A percentile compares a stretch with the other conserved stretches of the same genome.
These are phyloP conservation scores for Ophiostoma perfectum DNA, from an alignment of 2,329 filamentous ascomycete species.

Conservation along the genomic window DNA sequence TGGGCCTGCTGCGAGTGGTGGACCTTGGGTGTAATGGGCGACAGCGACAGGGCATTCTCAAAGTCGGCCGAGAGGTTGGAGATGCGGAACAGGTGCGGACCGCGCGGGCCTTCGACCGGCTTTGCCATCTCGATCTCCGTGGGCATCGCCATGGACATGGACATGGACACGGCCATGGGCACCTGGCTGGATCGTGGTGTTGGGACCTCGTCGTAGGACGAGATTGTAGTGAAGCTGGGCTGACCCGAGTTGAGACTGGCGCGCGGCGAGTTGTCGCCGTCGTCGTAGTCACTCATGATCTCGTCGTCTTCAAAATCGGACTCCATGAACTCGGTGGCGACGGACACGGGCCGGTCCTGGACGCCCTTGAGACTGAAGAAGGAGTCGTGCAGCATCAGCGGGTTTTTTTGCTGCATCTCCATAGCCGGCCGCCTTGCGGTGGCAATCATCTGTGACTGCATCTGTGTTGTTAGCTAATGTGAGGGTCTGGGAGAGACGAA, in stretches of 20 bases:
- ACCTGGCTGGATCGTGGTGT: slow-evolving; percentile 65
- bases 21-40: slow-evolving; percentile 58
- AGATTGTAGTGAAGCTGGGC: slow-evolving; percentile 78
- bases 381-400: slow-evolving; percentile 43
- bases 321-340: slow-evolving; percentile 72
- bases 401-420: slow-evolving; percentile 49
- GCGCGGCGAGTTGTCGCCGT: slow-evolving; percentile 57
- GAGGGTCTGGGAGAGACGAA: neutral
- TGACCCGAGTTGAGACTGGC: slow-evolving; percentile 65
- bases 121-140: slow-evolving; percentile 43
- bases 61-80: slow-evolving; percentile 57
- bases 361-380: slow-evolving; percentile 56
- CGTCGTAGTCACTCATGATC: slow-evolving; percentile 53
- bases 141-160: slow-evolving; percentile 52
- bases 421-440: slow-evolving; percentile 35
- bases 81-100: slow-evolving; percentile 78
- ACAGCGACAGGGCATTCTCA: slow-evolving; percentile 59
- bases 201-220: slow-evolving; percentile 75
- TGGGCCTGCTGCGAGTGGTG: neutral
- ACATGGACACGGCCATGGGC: slow-evolving; percentile 10
- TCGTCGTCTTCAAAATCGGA: slow-evolving; percentile 68
- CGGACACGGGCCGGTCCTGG: slow-evolving; percentile 57
- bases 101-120: slow-evolving; percentile 71
- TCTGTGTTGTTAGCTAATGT: slow-evolving; percentile 8
- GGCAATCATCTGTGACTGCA: slow-evolving; percentile 25